These are phyloP conservation scores for rapeseed (Brassica napus) DNA, from an alignment of 345 rosid genomes.

Conservation along the genomic window DNA sequence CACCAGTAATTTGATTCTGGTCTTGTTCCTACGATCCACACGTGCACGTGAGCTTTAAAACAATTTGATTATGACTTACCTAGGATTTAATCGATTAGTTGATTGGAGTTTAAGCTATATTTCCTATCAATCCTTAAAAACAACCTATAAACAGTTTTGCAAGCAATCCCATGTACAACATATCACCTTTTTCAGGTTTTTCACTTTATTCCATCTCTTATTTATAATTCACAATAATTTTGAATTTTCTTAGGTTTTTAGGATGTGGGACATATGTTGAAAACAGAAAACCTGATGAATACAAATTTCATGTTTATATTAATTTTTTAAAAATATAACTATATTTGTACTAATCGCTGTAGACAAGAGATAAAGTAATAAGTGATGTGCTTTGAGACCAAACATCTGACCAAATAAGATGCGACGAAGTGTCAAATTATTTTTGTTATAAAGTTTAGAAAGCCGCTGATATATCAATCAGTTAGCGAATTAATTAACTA, in stretches of 20 bases:
- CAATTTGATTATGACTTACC: conserved; percentile 27
- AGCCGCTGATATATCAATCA: conserved; percentile 10
- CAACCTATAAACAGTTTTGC: conserved; percentile 18
- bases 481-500: conserved; percentile 9
- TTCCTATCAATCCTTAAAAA: conserved; percentile 27
- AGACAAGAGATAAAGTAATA: conserved; percentile 14
- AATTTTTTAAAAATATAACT: not conserved
- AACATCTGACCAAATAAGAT: conserved; percentile 28
- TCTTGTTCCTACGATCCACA: conserved; percentile 25
- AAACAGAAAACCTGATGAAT: not conserved
- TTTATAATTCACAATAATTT: not conserved
- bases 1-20: conserved; percentile 33
- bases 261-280: not conserved
- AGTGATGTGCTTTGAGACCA: conserved; percentile 33
- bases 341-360: not conserved
- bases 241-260: not conserved
- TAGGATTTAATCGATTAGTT: conserved; percentile 30
- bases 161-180: conserved; percentile 32
- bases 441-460: not conserved
- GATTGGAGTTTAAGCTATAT: conserved; percentile 32
- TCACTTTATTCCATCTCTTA: not conserved
- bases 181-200: conserved; percentile 19
- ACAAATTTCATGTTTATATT: not conserved
- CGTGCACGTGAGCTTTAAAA: conserved; percentile 34
- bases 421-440: conserved; percentile 19